A percentile compares a stretch with the other conserved stretches of the same genome.
Evolutionary conservation across 1,139 yeast species (phyloP).

Genomic region (Saccharomycopsis crataegensis): DNA sequence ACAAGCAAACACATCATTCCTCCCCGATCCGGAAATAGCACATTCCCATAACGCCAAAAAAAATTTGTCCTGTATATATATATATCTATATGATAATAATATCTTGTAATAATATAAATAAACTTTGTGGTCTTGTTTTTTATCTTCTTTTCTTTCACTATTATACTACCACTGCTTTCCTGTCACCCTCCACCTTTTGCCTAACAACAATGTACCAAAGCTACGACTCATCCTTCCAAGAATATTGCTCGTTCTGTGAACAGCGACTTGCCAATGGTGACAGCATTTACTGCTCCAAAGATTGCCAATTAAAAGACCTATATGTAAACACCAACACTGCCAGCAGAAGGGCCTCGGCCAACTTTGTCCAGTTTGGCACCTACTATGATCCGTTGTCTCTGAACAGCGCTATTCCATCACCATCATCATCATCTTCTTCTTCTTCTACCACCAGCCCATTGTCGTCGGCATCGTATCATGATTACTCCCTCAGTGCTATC

Average conservation of each 20-base stretch:
- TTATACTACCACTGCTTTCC: too few species aligned
- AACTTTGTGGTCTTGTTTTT: too few species aligned
- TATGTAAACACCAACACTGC: constrained; percentile 12
- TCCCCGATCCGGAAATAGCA: too few species aligned
- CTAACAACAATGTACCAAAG: not conserved
- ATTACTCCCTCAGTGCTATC: constrained; percentile 13
- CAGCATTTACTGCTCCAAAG: constrained; percentile 12
- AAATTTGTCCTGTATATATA: too few species aligned
- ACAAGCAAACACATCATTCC: too few species aligned
- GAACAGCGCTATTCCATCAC: too few species aligned
- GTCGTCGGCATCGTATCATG: constrained; percentile 3
- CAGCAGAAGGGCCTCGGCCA: constrained; percentile 2
- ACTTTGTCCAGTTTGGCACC: not conserved
- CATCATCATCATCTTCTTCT: too few species aligned
- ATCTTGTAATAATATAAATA: too few species aligned
- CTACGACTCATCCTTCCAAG: constrained; percentile 14
- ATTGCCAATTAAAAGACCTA: constrained; percentile 10
- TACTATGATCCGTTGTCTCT: constrained; percentile 1
- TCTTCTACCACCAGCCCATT: not conserved
- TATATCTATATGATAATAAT: too few species aligned
- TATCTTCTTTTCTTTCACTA: too few species aligned
- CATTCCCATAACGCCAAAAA: too few species aligned
- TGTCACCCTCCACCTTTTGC: not conserved
- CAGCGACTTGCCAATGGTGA: constrained; percentile 1
- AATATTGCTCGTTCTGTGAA: constrained; percentile 15